Percentiles rank a stretch among this genome's conserved stretches.
phyloP scores from a whole-genome alignment of 139 green algal species.

The Chlorella sp. region DNA sequence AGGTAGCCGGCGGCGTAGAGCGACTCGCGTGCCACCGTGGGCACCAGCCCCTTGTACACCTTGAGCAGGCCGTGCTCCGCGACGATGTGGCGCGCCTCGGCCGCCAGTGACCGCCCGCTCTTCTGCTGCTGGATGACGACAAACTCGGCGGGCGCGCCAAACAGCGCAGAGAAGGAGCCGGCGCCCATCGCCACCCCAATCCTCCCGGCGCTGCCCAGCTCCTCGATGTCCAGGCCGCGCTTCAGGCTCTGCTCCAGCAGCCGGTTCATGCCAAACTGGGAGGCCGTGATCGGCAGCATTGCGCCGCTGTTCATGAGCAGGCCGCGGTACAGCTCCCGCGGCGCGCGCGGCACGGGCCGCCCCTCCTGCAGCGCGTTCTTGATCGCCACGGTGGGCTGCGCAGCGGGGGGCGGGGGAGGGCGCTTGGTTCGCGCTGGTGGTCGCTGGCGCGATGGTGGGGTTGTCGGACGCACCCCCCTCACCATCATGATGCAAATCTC shows the following conservation, averaged over 20 bases:
- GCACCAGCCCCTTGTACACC: slow-evolving; percentile 64
- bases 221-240: not conserved
- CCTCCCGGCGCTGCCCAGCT: not conserved
- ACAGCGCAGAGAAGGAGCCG: slow-evolving; percentile 62
- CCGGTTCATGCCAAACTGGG: slow-evolving; percentile 83
- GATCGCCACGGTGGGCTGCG: slow-evolving; percentile 81
- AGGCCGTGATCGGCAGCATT: slow-evolving; percentile 91
- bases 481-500: slow-evolving; percentile 76
- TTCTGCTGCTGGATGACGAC: slow-evolving; percentile 94
- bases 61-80: slow-evolving; percentile 40
- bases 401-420: not conserved
- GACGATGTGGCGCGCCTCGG: slow-evolving; percentile 50
- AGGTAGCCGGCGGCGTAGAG: slow-evolving; percentile 85
- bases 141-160: slow-evolving; percentile 80
- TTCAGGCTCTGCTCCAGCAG: slow-evolving; percentile 41
- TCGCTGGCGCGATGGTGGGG: not conserved
- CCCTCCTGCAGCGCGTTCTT: slow-evolving; percentile 90
- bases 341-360: slow-evolving; percentile 65
- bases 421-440: not conserved
- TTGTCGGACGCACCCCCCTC: not conserved
- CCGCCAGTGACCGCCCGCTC: slow-evolving; percentile 50
- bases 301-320: slow-evolving; percentile 58
- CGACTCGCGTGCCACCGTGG: slow-evolving; percentile 65
- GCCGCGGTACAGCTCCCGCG: slow-evolving; percentile 79
- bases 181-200: slow-evolving; percentile 56